Evolutionary conservation across 1,284 basidiomycete genomes (phyloP).

Genomic region (Malassezia japonica): DNA sequence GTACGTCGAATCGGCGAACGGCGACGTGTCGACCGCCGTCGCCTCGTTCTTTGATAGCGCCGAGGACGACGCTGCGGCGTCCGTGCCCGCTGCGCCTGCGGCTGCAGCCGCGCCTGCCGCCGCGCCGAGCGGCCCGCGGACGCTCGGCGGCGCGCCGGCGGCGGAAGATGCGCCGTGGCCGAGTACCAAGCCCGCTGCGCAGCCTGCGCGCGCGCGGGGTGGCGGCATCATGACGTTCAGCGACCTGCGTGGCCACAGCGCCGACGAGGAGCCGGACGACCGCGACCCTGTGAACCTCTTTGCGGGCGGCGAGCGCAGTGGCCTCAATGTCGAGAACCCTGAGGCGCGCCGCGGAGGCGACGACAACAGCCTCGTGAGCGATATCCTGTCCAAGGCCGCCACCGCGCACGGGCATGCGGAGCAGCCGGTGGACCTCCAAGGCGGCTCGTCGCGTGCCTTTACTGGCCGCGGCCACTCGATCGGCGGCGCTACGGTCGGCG

Average conservation of each 20-base stretch:
- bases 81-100: background rate
- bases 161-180: conserved; percentile 4
- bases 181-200: background rate
- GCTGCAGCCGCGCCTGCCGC: background rate
- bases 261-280: conserved; percentile 33
- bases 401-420: conserved; percentile 55
- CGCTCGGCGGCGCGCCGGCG: conserved; percentile 44
- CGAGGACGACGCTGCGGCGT: background rate
- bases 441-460: conserved; percentile 17
- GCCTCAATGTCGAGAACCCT: conserved; percentile 80
- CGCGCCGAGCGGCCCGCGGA: conserved; percentile 36
- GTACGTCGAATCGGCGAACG: conserved; percentile 47
- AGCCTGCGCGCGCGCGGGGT: background rate
- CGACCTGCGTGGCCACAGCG: conserved; percentile 29
- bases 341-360: conserved; percentile 55
- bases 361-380: conserved; percentile 58
- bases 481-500: conserved; percentile 25
- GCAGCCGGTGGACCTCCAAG: conserved; percentile 5
- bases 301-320: conserved; percentile 56
- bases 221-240: conserved; percentile 49
- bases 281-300: conserved; percentile 42
- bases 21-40: conserved; percentile 48
- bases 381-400: conserved; percentile 66
- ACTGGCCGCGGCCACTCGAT: conserved; percentile 19
- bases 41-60: conserved; percentile 47